These are phyloP conservation scores for Metarhizium humberi DNA, from an alignment of 2,329 filamentous ascomycete genomes.

Conservation along the genomic window DNA sequence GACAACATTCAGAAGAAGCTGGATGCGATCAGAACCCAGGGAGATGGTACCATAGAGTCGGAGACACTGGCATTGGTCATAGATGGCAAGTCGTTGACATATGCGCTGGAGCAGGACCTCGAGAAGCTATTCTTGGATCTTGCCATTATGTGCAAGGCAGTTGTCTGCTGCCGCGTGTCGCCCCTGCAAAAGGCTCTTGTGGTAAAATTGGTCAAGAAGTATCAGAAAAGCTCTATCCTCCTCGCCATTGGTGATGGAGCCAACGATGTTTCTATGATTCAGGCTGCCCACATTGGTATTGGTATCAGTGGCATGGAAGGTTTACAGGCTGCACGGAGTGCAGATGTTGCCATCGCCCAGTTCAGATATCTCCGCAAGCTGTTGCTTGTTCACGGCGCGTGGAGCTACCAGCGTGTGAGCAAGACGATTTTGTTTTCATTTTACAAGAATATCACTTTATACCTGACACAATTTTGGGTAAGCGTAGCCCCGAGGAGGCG, in stretches of 20 bases:
- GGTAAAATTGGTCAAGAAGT: constrained; percentile 93
- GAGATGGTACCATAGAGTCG: constrained; percentile 64
- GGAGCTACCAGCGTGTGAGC: constrained; percentile 95
- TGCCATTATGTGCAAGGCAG: constrained; percentile 90
- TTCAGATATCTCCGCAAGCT: constrained; percentile 93
- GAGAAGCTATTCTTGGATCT: constrained; percentile 91
- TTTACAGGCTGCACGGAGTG: constrained; percentile 89
- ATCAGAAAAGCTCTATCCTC: constrained; percentile 79
- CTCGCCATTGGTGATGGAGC: constrained; percentile 95
- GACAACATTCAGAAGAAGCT: constrained; percentile 92
- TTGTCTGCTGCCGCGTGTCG: constrained; percentile 95
- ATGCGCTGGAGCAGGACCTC: constrained; percentile 82
- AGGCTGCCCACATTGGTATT: constrained; percentile 94
- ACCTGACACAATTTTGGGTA: constrained; percentile 99
- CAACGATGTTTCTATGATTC: constrained; percentile 99
- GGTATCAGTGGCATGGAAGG: constrained; percentile 97
- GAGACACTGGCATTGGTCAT: constrained; percentile 89
- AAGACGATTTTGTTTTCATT: constrained; percentile 98
- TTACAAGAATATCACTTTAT: constrained; percentile 98
- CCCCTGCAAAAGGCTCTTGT: constrained; percentile 95
- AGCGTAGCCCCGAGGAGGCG: constrained; percentile 23
- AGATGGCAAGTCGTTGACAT: constrained; percentile 92
- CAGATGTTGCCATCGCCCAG: constrained; percentile 91
- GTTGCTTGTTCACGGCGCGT: constrained; percentile 87
- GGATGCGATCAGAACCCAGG: constrained; percentile 79